Conservation (phyloP, 768 basidiomycete genomes). For the Russula griseocarnosa region DNA sequence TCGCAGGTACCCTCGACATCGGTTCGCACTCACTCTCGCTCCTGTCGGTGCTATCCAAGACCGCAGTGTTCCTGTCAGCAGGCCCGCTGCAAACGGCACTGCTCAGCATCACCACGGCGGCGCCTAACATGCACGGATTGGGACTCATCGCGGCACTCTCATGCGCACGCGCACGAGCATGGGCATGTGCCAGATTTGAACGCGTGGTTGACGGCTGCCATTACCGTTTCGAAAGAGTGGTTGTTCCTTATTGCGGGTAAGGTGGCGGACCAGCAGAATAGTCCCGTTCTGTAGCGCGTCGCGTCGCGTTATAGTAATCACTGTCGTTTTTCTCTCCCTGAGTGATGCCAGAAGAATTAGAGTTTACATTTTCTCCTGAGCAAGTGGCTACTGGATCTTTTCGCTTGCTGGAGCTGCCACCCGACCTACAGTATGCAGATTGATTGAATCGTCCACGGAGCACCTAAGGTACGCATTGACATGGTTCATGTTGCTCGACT, state of each 20-base stretch:
- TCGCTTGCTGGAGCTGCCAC: slow-evolving; percentile 69
- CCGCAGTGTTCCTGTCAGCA: slow-evolving; percentile 58
- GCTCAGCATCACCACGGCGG: slow-evolving; percentile 50
- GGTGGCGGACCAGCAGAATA: slow-evolving; percentile 88
- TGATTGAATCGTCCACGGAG: slow-evolving; percentile 50
- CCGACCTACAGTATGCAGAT: slow-evolving; percentile 58
- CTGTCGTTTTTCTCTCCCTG: background rate
- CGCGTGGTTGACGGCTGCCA: slow-evolving; percentile 89
- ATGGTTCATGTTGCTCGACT: slow-evolving; percentile 14
- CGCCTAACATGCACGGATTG: slow-evolving; percentile 48
- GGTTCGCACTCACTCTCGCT: slow-evolving; percentile 89
- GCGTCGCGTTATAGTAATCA: no score
- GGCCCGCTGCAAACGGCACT: slow-evolving; percentile 64
- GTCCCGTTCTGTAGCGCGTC: no score
- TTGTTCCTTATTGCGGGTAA: slow-evolving; percentile 82
- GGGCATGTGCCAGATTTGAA: slow-evolving; percentile 81
- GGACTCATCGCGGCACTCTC: slow-evolving; percentile 39
- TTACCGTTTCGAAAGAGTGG: slow-evolving; percentile 87
- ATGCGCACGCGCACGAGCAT: slow-evolving; percentile 56
- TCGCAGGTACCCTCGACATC: slow-evolving; percentile 78
- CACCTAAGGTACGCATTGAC: slow-evolving; percentile 12
- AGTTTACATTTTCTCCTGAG: slow-evolving; percentile 50
- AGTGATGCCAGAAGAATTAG: slow-evolving; percentile 45
- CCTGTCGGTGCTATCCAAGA: slow-evolving; percentile 65
- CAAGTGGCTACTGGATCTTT: slow-evolving; percentile 52